Evolutionary conservation across 1,284 basidiomycete species (phyloP).

Genomic region (Coniophora puteana): DNA sequence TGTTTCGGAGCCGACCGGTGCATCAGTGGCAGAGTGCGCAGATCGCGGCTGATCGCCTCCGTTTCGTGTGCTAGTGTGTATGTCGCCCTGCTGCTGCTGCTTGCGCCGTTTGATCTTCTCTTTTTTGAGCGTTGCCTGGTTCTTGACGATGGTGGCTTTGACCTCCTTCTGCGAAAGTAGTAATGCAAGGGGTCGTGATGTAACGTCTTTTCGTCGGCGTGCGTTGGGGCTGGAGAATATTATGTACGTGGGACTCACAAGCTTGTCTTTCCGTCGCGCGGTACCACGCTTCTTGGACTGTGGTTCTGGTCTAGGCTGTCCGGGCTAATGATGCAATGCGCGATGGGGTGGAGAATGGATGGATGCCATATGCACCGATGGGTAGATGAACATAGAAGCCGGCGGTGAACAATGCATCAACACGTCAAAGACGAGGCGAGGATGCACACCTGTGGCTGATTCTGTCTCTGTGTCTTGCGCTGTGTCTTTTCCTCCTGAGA

Average conservation of each 20-base stretch:
- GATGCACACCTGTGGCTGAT: slow-evolving; percentile 29
- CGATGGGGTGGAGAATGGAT: too few species aligned
- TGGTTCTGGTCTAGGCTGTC: slow-evolving; percentile 13
- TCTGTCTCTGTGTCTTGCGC: slow-evolving; percentile 31
- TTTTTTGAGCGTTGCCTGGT: slow-evolving; percentile 26
- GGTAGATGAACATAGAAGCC: too few species aligned
- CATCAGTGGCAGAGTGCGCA: too few species aligned
- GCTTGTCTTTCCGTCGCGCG: slow-evolving; percentile 15
- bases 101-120: slow-evolving; percentile 24
- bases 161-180: slow-evolving; percentile 24
- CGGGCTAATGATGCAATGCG: slow-evolving; percentile 11
- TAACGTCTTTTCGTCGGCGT: too few species aligned
- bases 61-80: too few species aligned
- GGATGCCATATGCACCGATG: too few species aligned
- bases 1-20: too few species aligned
- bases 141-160: slow-evolving; percentile 21
- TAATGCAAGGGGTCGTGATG: too few species aligned
- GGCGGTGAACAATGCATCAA: too few species aligned
- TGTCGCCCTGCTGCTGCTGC: slow-evolving; percentile 13
- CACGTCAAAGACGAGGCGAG: background rate
- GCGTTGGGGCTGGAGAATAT: slow-evolving; percentile 5
- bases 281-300: slow-evolving; percentile 11
- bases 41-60: too few species aligned
- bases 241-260: slow-evolving; percentile 28
- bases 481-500: slow-evolving; percentile 35